Base-by-base conservation (phyloP, 208 protist species). In the Crithidia brevicula region DNA sequence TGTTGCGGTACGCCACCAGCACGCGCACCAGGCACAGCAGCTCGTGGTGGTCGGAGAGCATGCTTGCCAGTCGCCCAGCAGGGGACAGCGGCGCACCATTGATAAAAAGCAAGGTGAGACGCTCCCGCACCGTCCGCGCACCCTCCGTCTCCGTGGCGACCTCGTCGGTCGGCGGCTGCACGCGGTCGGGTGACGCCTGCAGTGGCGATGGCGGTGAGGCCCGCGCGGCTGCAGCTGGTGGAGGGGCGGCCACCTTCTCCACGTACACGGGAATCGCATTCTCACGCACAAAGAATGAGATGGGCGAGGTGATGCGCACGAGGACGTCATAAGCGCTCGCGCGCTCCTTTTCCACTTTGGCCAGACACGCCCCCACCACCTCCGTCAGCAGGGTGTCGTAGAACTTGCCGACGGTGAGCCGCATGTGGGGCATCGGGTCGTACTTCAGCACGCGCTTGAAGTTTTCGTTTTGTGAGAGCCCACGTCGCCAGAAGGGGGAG, bases 401-500 rank as follows among this genome's bases (percentile, higher is more conserved):
- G 53, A 33, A 59, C 30, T 46, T 61, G 0, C 40, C 23, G 25
- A 65, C 64, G 33, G 66, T 38, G 15, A 54, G 28, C 25, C 70
- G 62, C 34, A 95, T 71, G 15, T 51, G 72, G 16, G 86, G 89
- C 53, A 84, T 77, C 0, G 89, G 89, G 71, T 95, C 82, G 31
- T 70, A 45, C 22, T 87, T 13, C 16, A 90, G 22, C 23, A 92
- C 88, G 2, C 71, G 76, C 27, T 71, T 61, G 42, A 89, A 91
- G 56, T 74, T 71, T 28, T 89, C 72, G 5, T 70, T 31, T 20
- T 95, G 82, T 9, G 65, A 90, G 74, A 78, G 78, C 36, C 50
- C 31, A 30, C 72, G 72, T 38, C 47, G 43, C 83, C 82, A 91
- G 65, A 98, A 98, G 7, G 94, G 77, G 5, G 77, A 60, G 56